Conservation (phyloP, 352 stramenopile genomes). For the Globisporangium iwayamae region DNA sequence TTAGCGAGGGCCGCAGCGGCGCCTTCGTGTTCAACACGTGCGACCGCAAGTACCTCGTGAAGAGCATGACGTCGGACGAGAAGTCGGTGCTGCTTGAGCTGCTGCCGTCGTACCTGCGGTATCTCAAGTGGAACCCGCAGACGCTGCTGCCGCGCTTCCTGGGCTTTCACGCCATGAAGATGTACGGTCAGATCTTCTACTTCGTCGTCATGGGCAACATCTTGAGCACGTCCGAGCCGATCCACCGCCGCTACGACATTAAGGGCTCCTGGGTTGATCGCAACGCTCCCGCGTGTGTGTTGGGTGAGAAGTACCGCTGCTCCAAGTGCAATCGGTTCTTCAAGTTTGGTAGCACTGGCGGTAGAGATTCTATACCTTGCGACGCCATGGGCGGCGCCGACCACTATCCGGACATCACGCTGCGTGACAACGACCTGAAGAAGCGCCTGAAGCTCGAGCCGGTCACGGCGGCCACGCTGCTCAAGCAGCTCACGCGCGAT, state of each 20-base stretch:
- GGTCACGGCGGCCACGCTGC: slow-evolving; percentile 43
- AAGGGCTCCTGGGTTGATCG: slow-evolving; percentile 90
- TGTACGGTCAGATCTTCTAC: slow-evolving; percentile 90
- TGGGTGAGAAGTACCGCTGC: slow-evolving; percentile 76
- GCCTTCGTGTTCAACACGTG: slow-evolving; percentile 90
- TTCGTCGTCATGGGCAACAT: slow-evolving; percentile 94
- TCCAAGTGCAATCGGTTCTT: slow-evolving; percentile 87
- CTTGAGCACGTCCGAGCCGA: slow-evolving; percentile 74
- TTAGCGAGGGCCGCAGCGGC: slow-evolving; percentile 84
- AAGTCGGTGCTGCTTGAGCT: slow-evolving; percentile 77
- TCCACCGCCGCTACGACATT: slow-evolving; percentile 89
- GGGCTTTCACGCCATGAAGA: slow-evolving; percentile 88
- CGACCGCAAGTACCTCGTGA: slow-evolving; percentile 89
- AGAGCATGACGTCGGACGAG: slow-evolving; percentile 81
- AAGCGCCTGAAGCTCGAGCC: slow-evolving; percentile 72
- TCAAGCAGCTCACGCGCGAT: slow-evolving; percentile 81
- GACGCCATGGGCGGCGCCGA: slow-evolving; percentile 54
- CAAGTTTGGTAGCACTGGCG: slow-evolving; percentile 46
- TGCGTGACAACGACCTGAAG: slow-evolving; percentile 86
- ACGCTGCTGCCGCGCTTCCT: slow-evolving; percentile 89
- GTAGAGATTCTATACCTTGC: slow-evolving; percentile 27
- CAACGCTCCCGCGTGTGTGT: slow-evolving; percentile 70
- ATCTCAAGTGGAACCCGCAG: slow-evolving; percentile 86
- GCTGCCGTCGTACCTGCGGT: slow-evolving; percentile 78
- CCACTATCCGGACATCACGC: slow-evolving; percentile 79